Conservation (phyloP, 1,139 yeast genomes). For the Pichia sp. region DNA sequence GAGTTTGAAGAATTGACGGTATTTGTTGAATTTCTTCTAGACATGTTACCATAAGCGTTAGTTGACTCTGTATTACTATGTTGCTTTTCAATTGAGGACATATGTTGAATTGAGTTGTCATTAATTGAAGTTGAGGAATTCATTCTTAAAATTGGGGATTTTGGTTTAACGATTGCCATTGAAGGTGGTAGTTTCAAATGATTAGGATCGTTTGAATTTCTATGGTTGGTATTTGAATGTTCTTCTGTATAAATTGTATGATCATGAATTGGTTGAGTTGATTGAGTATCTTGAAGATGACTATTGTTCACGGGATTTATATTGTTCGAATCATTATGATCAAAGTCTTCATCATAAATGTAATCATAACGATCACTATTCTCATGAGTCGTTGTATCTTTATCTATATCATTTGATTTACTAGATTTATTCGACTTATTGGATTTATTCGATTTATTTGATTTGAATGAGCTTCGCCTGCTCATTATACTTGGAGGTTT, state of each 20-base stretch:
- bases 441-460: slow-evolving; percentile 18
- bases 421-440: slow-evolving; percentile 8
- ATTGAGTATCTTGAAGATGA: neutral
- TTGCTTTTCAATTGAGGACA: slow-evolving; percentile 11
- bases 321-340: neutral
- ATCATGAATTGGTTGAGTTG: neutral
- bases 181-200: slow-evolving; percentile 46
- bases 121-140: slow-evolving; percentile 26
- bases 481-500: slow-evolving; percentile 9
- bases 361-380: slow-evolving; percentile 12
- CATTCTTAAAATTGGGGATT: slow-evolving; percentile 52
- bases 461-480: slow-evolving; percentile 25
- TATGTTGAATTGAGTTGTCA: slow-evolving; percentile 14
- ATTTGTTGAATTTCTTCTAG: slow-evolving; percentile 16
- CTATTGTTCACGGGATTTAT: neutral
- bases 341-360: slow-evolving; percentile 10
- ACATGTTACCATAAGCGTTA: slow-evolving; percentile 1
- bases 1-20: slow-evolving; percentile 13
- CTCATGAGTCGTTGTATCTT: neutral
- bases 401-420: slow-evolving; percentile 2
- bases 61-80: slow-evolving; percentile 8
- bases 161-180: slow-evolving; percentile 61
- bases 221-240: neutral
- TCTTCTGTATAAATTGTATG: neutral
- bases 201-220: slow-evolving; percentile 14